phyloP scores from a whole-genome alignment of 768 basidiomycete species.

The Naganishia vishniacii region DNA sequence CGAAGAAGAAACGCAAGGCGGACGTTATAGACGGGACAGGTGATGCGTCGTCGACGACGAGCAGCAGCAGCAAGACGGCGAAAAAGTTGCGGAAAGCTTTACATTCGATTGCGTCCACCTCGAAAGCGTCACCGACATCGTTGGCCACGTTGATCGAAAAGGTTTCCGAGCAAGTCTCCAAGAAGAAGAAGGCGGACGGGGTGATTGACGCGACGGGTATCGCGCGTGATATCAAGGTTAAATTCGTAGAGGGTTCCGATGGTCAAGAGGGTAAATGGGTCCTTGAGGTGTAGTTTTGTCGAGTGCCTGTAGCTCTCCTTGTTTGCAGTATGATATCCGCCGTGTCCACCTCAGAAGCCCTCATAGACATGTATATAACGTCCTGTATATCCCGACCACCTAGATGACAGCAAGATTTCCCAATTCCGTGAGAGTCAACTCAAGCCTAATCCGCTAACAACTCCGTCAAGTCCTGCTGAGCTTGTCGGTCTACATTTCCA shows the following conservation, averaged over 20 bases:
- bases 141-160: conserved; percentile 12
- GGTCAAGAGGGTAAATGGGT: conserved; percentile 11
- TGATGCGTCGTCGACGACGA: conserved; percentile 19
- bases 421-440: neutral
- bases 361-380: too few species aligned
- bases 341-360: too few species aligned
- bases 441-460: neutral
- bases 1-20: conserved; percentile 33
- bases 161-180: neutral
- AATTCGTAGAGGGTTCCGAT: neutral
- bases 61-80: conserved; percentile 31
- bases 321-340: neutral
- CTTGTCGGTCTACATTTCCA: conserved; percentile 8
- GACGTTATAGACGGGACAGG: conserved; percentile 22
- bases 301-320: too few species aligned
- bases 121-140: neutral
- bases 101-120: neutral
- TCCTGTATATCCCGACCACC: too few species aligned
- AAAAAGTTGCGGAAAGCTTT: conserved; percentile 12
- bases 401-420: too few species aligned
- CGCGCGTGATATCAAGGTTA: conserved; percentile 14
- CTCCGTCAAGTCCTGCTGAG: neutral
- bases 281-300: neutral
- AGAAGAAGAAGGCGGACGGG: conserved; percentile 5
- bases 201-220: conserved; percentile 17